Evolutionary conservation across 2,329 filamentous ascomycete genomes (phyloP).

Genomic region (Colletotrichum spinosum): DNA sequence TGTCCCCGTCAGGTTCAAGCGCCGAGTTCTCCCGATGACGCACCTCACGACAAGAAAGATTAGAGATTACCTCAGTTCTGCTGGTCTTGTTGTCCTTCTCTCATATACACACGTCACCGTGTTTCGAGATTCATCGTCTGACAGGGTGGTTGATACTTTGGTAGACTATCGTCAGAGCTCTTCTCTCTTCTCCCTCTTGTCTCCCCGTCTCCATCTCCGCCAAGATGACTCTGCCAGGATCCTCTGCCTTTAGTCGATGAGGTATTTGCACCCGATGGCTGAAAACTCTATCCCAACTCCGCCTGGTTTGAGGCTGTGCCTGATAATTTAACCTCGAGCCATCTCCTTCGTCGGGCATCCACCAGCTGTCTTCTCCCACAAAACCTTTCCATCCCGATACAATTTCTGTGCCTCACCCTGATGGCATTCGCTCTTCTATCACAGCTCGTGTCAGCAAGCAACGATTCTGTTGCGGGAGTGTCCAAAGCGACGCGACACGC

Average conservation of each 20-base stretch:
- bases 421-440: background rate
- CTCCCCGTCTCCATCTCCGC: no score
- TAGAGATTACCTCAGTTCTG: slow-evolving; percentile 3
- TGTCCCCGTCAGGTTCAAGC: background rate
- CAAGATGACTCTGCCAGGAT: background rate
- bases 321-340: background rate
- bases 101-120: background rate
- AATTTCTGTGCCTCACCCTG: background rate
- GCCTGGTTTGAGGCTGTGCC: slow-evolving; percentile 22
- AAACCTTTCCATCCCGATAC: background rate
- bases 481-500: background rate
- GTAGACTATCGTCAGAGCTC: no score
- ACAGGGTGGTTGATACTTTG: background rate
- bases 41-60: background rate
- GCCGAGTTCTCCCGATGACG: background rate
- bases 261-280: slow-evolving; percentile 1
- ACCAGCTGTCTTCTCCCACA: background rate
- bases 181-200: background rate
- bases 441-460: background rate
- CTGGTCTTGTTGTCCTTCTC: background rate
- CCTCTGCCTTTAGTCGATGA: background rate
- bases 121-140: background rate
- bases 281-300: slow-evolving; percentile 18
- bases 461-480: background rate
- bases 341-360: background rate